These are phyloP conservation scores for Apostasia shenzhenica DNA, from an alignment of 106 monocot species.

Conservation along the genomic window DNA sequence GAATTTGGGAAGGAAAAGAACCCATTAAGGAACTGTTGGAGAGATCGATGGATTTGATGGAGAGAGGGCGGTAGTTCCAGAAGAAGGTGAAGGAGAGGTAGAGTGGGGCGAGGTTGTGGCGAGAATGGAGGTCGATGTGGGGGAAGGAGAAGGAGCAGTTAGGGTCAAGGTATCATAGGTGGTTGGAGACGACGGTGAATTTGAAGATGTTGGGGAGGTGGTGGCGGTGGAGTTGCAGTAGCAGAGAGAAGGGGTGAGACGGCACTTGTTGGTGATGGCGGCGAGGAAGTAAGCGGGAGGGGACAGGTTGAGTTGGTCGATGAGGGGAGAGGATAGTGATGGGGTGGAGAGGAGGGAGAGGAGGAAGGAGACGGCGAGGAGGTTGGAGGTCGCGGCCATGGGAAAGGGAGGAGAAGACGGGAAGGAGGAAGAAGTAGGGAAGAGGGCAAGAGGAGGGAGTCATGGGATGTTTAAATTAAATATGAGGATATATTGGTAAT, in stretches of 20 bases:
- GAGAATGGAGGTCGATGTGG: conserved; percentile 3
- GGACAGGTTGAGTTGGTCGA: conserved; percentile 16
- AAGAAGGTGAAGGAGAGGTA: background rate
- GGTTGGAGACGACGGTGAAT: conserved; percentile 13
- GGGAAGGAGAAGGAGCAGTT: conserved; percentile 14
- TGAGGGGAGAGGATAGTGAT: background rate
- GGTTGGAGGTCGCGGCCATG: background rate
- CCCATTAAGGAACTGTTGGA: conserved; percentile 11
- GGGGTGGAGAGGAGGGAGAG: background rate
- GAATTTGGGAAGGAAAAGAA: conserved; percentile 10
- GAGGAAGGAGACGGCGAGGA: background rate
- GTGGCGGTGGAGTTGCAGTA: conserved; percentile 20
- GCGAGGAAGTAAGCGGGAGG: conserved; percentile 14
- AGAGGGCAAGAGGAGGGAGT: too few species aligned
- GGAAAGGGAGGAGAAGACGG: too few species aligned
- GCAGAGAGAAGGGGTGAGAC: conserved; percentile 8
- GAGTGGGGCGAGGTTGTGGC: background rate
- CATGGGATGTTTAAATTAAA: too few species aligned
- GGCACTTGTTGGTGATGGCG: conserved; percentile 13
- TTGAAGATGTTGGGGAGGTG: conserved; percentile 17
- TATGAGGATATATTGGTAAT: too few species aligned
- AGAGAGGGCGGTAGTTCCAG: conserved; percentile 16
- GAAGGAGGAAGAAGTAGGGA: too few species aligned
- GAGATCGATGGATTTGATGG: conserved; percentile 9
- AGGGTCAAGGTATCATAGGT: conserved; percentile 12